phyloP scores from a whole-genome alignment of 805 yeast genomes.

The Barnettozyma wickerhamii region DNA sequence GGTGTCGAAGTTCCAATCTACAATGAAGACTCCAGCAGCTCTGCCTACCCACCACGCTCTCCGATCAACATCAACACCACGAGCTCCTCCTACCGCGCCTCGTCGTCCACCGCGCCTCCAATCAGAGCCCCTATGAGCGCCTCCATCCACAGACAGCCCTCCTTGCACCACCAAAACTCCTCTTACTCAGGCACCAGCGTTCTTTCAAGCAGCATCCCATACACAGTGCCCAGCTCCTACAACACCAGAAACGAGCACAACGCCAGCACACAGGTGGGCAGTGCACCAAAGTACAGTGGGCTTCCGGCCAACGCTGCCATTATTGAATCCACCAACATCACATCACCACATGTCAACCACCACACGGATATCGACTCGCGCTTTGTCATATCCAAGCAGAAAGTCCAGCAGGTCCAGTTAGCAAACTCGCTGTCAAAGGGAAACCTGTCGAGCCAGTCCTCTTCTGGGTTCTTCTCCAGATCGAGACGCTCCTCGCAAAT shows the following conservation, averaged over 20 bases:
- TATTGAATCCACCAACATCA: conserved; percentile 56
- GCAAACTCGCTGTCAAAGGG: conserved; percentile 21
- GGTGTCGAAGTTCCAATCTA: conserved; percentile 24
- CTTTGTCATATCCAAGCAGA: conserved; percentile 77
- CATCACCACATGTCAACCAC: conserved; percentile 59
- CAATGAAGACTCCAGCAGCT: background rate
- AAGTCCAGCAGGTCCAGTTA: conserved; percentile 37
- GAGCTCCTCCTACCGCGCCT: background rate
- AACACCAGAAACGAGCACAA: conserved; percentile 45
- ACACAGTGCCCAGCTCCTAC: conserved; percentile 23
- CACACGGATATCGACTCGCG: conserved; percentile 73
- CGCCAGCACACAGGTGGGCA: conserved; percentile 12
- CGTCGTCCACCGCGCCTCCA: conserved; percentile 23
- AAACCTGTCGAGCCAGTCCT: conserved; percentile 1
- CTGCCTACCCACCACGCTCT: conserved; percentile 2
- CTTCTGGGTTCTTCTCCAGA: conserved; percentile 42
- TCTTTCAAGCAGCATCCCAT: conserved; percentile 22
- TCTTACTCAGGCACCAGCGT: conserved; percentile 14
- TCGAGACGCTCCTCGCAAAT: conserved; percentile 37
- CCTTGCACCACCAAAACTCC: conserved; percentile 11
- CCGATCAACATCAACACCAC: conserved; percentile 5
- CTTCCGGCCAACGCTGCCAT: conserved; percentile 37
- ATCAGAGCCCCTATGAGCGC: conserved; percentile 27
- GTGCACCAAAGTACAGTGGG: conserved; percentile 32
- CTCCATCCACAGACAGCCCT: conserved; percentile 26